Percentiles rank a stretch among this genome's conserved stretches.
phyloP scores from a whole-genome alignment of 164 flowering plant genomes.

The Cinnamomum chago region DNA sequence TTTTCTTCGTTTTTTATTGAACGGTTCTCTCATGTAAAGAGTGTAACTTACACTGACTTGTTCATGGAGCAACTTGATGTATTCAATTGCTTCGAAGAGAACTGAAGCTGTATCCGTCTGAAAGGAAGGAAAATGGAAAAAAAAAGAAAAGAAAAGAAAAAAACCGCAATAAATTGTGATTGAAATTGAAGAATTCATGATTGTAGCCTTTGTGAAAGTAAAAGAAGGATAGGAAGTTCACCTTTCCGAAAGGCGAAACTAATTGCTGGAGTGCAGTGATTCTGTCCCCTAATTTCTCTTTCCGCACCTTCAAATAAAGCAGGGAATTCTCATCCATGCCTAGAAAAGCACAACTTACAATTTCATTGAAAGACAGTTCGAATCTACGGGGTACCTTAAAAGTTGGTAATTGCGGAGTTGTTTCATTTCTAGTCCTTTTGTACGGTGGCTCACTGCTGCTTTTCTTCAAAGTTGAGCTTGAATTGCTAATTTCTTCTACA shows the following conservation, averaged over 20 bases:
- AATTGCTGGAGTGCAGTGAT: conserved; percentile 96
- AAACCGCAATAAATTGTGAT: background rate
- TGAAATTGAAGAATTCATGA: background rate
- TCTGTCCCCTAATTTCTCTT: conserved; percentile 98
- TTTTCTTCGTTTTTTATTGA: background rate
- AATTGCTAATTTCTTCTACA: conserved; percentile 34
- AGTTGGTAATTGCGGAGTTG: conserved; percentile 68
- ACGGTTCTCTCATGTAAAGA: no score
- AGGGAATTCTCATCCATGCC: background rate
- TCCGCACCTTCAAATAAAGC: conserved; percentile 52
- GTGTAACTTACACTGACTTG: conserved; percentile 51
- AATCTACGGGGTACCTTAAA: conserved; percentile 34
- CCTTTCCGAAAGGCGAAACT: conserved; percentile 99
- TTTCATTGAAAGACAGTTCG: background rate
- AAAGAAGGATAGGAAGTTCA: conserved; percentile 14
- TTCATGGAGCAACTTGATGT: conserved; percentile 76
- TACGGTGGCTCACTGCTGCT: conserved; percentile 37
- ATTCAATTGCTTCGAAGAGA: conserved; percentile 70
- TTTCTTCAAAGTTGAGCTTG: conserved; percentile 36
- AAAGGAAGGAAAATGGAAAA: background rate
- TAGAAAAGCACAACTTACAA: background rate
- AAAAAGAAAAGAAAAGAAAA: background rate
- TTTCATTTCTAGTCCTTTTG: conserved; percentile 59
- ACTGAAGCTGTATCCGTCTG: conserved; percentile 58
- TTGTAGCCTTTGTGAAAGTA: background rate